Percentiles rank a stretch among this genome's conserved stretches.
These are phyloP conservation scores for Drechslera avenae DNA, from an alignment of 2,329 filamentous ascomycete species.

Conservation along the genomic window DNA sequence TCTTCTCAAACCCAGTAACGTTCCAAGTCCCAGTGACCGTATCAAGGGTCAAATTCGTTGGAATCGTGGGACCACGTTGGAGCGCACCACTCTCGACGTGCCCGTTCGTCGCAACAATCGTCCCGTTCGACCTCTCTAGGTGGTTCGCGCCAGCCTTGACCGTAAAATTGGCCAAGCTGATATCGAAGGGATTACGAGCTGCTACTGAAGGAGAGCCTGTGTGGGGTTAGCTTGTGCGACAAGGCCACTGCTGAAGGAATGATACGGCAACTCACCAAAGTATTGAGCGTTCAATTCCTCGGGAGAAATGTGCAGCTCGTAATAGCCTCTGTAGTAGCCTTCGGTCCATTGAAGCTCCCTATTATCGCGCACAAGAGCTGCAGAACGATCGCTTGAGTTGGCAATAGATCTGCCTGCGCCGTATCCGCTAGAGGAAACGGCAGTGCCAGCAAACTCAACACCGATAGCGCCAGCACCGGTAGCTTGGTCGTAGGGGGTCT, in stretches of 20 bases:
- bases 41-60: slow-evolving; percentile 41
- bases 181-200: slow-evolving; percentile 65
- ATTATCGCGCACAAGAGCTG: slow-evolving; percentile 53
- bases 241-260: background rate
- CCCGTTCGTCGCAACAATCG: slow-evolving; percentile 48
- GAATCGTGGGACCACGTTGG: slow-evolving; percentile 49
- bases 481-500: slow-evolving; percentile 42
- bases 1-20: slow-evolving; percentile 32
- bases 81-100: slow-evolving; percentile 58
- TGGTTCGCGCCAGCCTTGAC: slow-evolving; percentile 65
- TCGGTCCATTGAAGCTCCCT: slow-evolving; percentile 72
- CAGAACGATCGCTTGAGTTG: slow-evolving; percentile 57
- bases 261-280: slow-evolving; percentile 56
- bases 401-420: slow-evolving; percentile 20
- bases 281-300: slow-evolving; percentile 64
- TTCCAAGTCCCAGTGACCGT: slow-evolving; percentile 38
- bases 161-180: slow-evolving; percentile 71
- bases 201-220: slow-evolving; percentile 59
- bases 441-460: slow-evolving; percentile 64
- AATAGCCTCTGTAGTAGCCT: slow-evolving; percentile 74
- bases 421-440: slow-evolving; percentile 63
- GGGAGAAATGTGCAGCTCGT: slow-evolving; percentile 62
- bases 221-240: background rate
- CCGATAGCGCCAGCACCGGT: slow-evolving; percentile 50
- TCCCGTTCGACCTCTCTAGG: slow-evolving; percentile 50